phyloP scores from a whole-genome alignment of 2,329 filamentous ascomycete genomes.

The Didymella arachidicola region DNA sequence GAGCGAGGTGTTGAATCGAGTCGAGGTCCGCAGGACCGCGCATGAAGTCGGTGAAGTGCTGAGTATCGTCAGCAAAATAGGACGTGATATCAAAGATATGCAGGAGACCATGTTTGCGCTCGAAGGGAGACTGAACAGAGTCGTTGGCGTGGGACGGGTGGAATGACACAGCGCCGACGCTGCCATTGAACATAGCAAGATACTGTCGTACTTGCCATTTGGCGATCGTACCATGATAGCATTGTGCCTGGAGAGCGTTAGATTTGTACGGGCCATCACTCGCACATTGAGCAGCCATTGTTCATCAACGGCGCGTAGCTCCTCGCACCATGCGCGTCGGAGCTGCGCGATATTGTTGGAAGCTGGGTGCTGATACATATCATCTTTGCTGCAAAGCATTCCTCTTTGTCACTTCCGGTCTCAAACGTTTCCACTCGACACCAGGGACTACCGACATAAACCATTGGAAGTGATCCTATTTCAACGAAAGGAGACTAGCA shows the following conservation, averaged over 20 bases:
- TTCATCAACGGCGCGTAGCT: neutral
- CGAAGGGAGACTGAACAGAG: slow-evolving; percentile 31
- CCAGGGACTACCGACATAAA: neutral
- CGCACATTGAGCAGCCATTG: neutral
- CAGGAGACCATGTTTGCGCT: slow-evolving; percentile 23
- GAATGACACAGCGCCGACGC: slow-evolving; percentile 13
- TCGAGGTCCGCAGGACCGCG: slow-evolving; percentile 51
- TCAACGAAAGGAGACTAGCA: neutral
- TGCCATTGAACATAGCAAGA: too few relatives aligned
- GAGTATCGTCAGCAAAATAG: slow-evolving; percentile 30
- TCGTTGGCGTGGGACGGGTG: slow-evolving; percentile 35
- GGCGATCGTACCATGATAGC: too few relatives aligned
- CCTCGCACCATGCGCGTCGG: neutral
- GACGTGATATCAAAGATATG: slow-evolving; percentile 31
- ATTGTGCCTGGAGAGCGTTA: neutral
- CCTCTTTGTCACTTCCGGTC: neutral
- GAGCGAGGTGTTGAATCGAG: slow-evolving; percentile 45
- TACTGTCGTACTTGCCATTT: too few relatives aligned
- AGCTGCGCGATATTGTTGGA: neutral
- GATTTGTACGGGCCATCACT: neutral
- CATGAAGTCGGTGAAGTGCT: slow-evolving; percentile 40
- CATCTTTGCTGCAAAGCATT: neutral
- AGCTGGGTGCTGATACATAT: neutral
- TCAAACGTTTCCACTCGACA: neutral
- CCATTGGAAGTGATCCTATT: neutral